Percentiles rank a stretch among this genome's conserved stretches.
Evolutionary conservation across 1,284 basidiomycete genomes (phyloP).

Genomic region (Sporisorium iseilematis-ciliati): DNA sequence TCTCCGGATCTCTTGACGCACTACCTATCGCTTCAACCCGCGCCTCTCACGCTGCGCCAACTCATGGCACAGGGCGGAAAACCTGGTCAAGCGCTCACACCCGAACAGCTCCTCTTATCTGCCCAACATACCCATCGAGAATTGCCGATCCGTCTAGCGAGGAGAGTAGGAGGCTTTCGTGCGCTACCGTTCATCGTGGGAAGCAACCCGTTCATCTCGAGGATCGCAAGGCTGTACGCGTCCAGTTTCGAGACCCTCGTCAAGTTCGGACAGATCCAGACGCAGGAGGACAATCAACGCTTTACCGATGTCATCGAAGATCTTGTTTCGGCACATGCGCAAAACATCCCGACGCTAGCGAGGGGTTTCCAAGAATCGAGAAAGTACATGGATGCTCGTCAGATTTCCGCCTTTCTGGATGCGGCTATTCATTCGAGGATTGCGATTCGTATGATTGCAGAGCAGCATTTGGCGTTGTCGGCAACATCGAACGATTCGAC

Average conservation of each 20-base stretch:
- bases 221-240: slow-evolving; percentile 80
- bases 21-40: slow-evolving; percentile 58
- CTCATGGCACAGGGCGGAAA: slow-evolving; percentile 62
- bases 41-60: slow-evolving; percentile 60
- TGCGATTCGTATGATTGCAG: slow-evolving; percentile 87
- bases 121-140: slow-evolving; percentile 65
- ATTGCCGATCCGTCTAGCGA: slow-evolving; percentile 67
- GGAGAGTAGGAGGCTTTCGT: slow-evolving; percentile 64
- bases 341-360: slow-evolving; percentile 89
- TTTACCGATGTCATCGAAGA: slow-evolving; percentile 79
- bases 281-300: slow-evolving; percentile 77
- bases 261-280: slow-evolving; percentile 77
- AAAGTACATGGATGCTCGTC: slow-evolving; percentile 82
- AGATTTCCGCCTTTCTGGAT: slow-evolving; percentile 84
- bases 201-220: slow-evolving; percentile 86
- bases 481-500: slow-evolving; percentile 31
- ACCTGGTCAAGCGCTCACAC: slow-evolving; percentile 53
- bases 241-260: slow-evolving; percentile 81
- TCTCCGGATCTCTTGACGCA: slow-evolving; percentile 58
- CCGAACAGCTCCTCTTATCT: slow-evolving; percentile 60
- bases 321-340: slow-evolving; percentile 82
- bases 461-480: slow-evolving; percentile 85
- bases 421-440: slow-evolving; percentile 87
- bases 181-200: slow-evolving; percentile 78
- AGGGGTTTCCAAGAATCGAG: slow-evolving; percentile 90